Evolutionary conservation across 2,329 filamentous ascomycete genomes (phyloP).

Genomic region (Cryphonectria parasitica): DNA sequence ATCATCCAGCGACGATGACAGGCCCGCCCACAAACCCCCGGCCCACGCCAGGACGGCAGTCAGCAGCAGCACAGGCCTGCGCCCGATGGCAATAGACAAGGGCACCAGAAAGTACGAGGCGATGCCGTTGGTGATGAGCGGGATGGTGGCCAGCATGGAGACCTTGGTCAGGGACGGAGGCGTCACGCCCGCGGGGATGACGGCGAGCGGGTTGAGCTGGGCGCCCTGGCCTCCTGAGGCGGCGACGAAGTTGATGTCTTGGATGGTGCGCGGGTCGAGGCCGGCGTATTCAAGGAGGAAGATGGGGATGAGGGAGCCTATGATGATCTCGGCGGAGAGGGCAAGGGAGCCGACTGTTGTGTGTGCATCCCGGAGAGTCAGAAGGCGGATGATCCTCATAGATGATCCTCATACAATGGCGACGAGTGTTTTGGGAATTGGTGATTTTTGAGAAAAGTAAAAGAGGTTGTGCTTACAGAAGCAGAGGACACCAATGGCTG

Average conservation of each 20-base stretch:
- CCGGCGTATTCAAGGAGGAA: constrained; percentile 43
- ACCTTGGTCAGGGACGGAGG: constrained; percentile 38
- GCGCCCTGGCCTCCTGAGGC: constrained; percentile 32
- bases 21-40: constrained; percentile 43
- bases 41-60: constrained; percentile 40
- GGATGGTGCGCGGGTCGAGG: constrained; percentile 38
- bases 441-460: background rate
- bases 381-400: background rate
- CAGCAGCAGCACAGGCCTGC: constrained; percentile 42
- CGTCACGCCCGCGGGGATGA: constrained; percentile 37
- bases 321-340: constrained; percentile 37
- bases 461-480: constrained; percentile 37
- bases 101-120: constrained; percentile 44
- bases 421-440: too few relatives aligned
- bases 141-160: constrained; percentile 40
- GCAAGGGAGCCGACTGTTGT: constrained; percentile 36
- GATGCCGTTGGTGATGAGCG: constrained; percentile 42
- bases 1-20: constrained; percentile 36
- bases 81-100: constrained; percentile 42
- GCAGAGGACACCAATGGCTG: constrained; percentile 37
- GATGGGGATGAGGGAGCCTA: constrained; percentile 40
- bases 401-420: background rate
- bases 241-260: constrained; percentile 34
- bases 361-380: background rate
- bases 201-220: constrained; percentile 35